These are phyloP conservation scores for Pseudogymnoascus pannorum DNA, from an alignment of 2,329 filamentous ascomycete species.

Conservation along the genomic window DNA sequence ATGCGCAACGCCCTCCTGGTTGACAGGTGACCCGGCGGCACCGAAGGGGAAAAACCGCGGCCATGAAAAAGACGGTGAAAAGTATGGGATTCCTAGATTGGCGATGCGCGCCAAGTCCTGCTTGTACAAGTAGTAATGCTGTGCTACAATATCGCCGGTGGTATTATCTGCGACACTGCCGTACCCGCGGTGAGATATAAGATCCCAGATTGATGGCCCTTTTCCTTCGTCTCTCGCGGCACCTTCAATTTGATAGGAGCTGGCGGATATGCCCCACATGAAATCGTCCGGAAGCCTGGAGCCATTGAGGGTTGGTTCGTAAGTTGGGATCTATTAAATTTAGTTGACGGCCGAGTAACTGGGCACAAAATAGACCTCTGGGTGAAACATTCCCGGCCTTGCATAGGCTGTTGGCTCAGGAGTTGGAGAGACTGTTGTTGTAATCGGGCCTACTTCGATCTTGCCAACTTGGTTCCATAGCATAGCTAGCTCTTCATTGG, in stretches of 20 bases:
- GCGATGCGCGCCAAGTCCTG: conserved; percentile 34
- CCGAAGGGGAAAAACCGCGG: conserved; percentile 13
- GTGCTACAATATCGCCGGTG: conserved; percentile 34
- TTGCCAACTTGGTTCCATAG: conserved; percentile 40
- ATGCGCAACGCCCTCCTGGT: conserved; percentile 12
- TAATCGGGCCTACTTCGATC: conserved; percentile 35
- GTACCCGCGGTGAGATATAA: conserved; percentile 34
- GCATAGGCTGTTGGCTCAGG: conserved; percentile 35
- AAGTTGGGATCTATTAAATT: conserved; percentile 16
- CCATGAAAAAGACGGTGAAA: conserved; percentile 29
- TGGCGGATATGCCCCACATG: conserved; percentile 35
- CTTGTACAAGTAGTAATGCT: conserved; percentile 38
- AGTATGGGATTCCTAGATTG: conserved; percentile 20
- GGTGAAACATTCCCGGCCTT: conserved; percentile 34
- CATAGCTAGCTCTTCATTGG: conserved; percentile 38
- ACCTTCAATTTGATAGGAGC: conserved; percentile 37
- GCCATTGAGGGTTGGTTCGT: conserved; percentile 18
- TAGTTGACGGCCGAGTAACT: background rate
- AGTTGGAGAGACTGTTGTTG: conserved; percentile 35
- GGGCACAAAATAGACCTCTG: conserved; percentile 33
- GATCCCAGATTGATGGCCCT: conserved; percentile 37
- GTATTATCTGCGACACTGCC: conserved; percentile 35
- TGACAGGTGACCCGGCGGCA: conserved; percentile 11
- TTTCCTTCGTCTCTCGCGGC: conserved; percentile 36
- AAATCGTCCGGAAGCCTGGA: conserved; percentile 36